Conservation (phyloP, 2,329 filamentous ascomycete genomes). For the Pseudogymnoascus sp. region DNA sequence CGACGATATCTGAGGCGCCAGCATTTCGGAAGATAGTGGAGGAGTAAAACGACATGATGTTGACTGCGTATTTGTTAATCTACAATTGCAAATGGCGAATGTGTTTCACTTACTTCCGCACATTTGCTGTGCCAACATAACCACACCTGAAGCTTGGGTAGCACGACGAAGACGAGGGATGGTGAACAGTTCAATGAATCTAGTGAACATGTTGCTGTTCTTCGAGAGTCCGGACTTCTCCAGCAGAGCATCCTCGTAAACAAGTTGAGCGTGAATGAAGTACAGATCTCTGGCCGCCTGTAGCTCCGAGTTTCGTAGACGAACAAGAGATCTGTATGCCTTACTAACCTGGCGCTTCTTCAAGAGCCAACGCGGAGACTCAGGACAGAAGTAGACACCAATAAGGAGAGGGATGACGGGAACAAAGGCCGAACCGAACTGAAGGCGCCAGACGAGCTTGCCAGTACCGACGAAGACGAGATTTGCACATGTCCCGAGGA, state of each 20-base stretch:
- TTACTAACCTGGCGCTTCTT: slow-evolving; percentile 38
- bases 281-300: slow-evolving; percentile 56
- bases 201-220: slow-evolving; percentile 49
- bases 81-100: not conserved
- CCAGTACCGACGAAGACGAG: slow-evolving; percentile 47
- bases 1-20: slow-evolving; percentile 46
- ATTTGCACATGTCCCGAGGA: slow-evolving; percentile 36
- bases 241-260: slow-evolving; percentile 22
- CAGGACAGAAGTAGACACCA: slow-evolving; percentile 59
- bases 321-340: slow-evolving; percentile 51
- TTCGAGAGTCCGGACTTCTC: slow-evolving; percentile 35
- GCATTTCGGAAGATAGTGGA: slow-evolving; percentile 54
- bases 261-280: slow-evolving; percentile 56
- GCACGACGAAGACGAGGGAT: slow-evolving; percentile 64
- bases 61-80: slow-evolving; percentile 31
- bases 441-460: slow-evolving; percentile 52
- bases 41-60: slow-evolving; percentile 72
- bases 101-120: slow-evolving; percentile 19
- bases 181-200: slow-evolving; percentile 60
- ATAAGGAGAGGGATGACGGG: slow-evolving; percentile 49
- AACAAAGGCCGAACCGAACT: slow-evolving; percentile 58
- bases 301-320: slow-evolving; percentile 47
- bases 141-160: slow-evolving; percentile 66
- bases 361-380: slow-evolving; percentile 59
- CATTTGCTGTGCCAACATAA: slow-evolving; percentile 53